phyloP scores from a whole-genome alignment of 768 basidiomycete species.

The Pulveroboletus sp. region DNA sequence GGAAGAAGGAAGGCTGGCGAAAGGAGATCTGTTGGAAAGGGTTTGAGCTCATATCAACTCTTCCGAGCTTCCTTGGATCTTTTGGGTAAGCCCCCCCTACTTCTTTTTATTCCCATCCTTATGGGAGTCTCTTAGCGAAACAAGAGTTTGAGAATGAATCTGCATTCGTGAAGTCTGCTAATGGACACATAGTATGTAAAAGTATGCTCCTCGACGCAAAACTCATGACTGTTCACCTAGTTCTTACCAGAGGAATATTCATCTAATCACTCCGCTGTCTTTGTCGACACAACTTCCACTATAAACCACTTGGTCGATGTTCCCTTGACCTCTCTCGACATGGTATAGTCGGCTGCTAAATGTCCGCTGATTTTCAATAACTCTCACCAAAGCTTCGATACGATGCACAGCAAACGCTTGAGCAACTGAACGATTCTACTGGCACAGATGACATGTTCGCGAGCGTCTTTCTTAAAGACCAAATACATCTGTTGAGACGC shows the following conservation, averaged over 20 bases:
- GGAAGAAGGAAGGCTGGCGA: slow-evolving; percentile 27
- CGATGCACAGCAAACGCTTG: slow-evolving; percentile 73
- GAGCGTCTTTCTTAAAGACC: slow-evolving; percentile 68
- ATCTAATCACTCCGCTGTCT: slow-evolving; percentile 47
- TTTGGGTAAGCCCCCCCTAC: slow-evolving; percentile 49
- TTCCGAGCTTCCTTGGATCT: slow-evolving; percentile 84
- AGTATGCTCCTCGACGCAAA: not conserved
- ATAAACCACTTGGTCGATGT: slow-evolving; percentile 76
- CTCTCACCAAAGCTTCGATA: slow-evolving; percentile 52
- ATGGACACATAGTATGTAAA: slow-evolving; percentile 49
- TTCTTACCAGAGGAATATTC: slow-evolving; percentile 55
- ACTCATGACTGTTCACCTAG: slow-evolving; percentile 33
- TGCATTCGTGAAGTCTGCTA: slow-evolving; percentile 53
- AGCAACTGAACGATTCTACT: slow-evolving; percentile 47
- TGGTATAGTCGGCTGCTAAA: slow-evolving; percentile 43
- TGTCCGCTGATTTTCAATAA: not conserved
- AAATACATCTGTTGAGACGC: slow-evolving; percentile 54
- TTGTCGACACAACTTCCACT: slow-evolving; percentile 75
- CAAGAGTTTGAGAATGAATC: slow-evolving; percentile 58
- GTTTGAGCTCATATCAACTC: slow-evolving; percentile 86
- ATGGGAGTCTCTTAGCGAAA: slow-evolving; percentile 45
- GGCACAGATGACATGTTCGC: slow-evolving; percentile 59
- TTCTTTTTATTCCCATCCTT: not conserved
- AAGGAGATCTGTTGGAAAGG: slow-evolving; percentile 64
- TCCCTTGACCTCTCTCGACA: slow-evolving; percentile 69